phyloP scores from a whole-genome alignment of 345 rosid genomes.

The Lepidium aucheri region DNA sequence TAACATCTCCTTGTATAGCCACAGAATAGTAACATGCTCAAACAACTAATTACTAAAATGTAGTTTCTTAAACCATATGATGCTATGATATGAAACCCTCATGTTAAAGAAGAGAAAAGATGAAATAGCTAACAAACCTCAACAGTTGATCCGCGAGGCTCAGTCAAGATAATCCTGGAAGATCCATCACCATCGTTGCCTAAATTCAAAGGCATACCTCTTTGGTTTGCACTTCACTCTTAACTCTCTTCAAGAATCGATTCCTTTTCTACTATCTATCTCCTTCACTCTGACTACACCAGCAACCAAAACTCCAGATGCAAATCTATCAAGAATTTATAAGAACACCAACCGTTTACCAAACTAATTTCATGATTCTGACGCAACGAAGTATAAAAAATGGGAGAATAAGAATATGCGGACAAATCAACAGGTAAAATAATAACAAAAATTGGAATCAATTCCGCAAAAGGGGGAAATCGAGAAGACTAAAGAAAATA shows the following conservation, averaged over 20 bases:
- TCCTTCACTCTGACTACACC: slow-evolving; percentile 56
- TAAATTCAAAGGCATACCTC: slow-evolving; percentile 62
- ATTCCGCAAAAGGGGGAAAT: slow-evolving; percentile 15
- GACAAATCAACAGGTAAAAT: not conserved
- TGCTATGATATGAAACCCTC: not conserved
- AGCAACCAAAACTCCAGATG: slow-evolving; percentile 8
- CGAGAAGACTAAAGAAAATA: not conserved
- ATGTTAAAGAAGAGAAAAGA: not conserved
- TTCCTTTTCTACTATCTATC: slow-evolving; percentile 36
- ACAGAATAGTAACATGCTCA: not conserved
- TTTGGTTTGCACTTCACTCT: slow-evolving; percentile 7
- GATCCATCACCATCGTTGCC: slow-evolving; percentile 54
- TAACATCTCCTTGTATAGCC: not conserved
- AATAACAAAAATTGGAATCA: slow-evolving; percentile 1
- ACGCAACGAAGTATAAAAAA: not conserved
- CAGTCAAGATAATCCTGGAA: slow-evolving; percentile 62
- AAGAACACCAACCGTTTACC: not conserved
- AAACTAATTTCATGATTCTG: not conserved
- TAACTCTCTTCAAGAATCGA: not conserved
- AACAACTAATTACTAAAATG: not conserved
- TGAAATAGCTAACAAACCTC: slow-evolving; percentile 40
- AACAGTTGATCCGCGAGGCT: slow-evolving; percentile 74
- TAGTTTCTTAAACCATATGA: not conserved
- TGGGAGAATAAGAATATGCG: not conserved
- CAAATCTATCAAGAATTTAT: slow-evolving; percentile 2